Base-by-base conservation (phyloP, 2,329 filamentous ascomycete species). In the Thermochaetoides dissita region DNA sequence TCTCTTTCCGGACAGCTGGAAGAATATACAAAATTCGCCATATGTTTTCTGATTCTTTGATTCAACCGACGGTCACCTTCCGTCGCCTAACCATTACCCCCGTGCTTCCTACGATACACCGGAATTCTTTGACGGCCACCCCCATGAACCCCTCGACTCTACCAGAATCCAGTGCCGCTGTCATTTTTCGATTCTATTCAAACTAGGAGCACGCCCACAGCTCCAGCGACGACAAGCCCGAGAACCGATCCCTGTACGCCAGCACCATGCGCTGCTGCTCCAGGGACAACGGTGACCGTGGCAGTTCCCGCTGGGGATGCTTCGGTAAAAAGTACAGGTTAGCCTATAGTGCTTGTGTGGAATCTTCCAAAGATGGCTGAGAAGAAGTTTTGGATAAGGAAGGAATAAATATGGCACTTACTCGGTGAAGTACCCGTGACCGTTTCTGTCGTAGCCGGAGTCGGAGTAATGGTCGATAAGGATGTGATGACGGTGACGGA, bases 181-280 rank as follows among this genome's bases (percentile, higher is more conserved):
- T 24, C 3, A 5, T 24, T 24, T 5, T 34, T 10, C 32, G n/a
- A 29, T 6, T 29, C 36, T 8, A 17, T 33, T 48, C 38, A 56
- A 29, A 52, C 37, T 28, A 49, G 41, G 8, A 46, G 40, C 39
- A 55, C 9, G 2, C 49, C 51, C 17, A 53, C 10, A 2, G 46
- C 48, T 10, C 43, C 43, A 42, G 49, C 42, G 12, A 45, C 30
- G 8, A 49, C 42, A 33, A 54, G 34, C 1, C 50, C 53, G 12
- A 45, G 37, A 8, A 47, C 40, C 28, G 47, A 36, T 5, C 35
- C 48, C 38, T 54, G 48, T 29, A 51, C 32, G 7, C 31, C 12
- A 10, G 39, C 2, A 10, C 34, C 6, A 10, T 10, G 40, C 10
- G 41, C 46, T 6, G 46, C 53, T 0, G 38, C 51, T 2, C 48